Percentiles rank a stretch among this genome's conserved stretches.
These are phyloP conservation scores for Moniliophthora roreri DNA, from an alignment of 1,284 basidiomycete species.

Conservation along the genomic window DNA sequence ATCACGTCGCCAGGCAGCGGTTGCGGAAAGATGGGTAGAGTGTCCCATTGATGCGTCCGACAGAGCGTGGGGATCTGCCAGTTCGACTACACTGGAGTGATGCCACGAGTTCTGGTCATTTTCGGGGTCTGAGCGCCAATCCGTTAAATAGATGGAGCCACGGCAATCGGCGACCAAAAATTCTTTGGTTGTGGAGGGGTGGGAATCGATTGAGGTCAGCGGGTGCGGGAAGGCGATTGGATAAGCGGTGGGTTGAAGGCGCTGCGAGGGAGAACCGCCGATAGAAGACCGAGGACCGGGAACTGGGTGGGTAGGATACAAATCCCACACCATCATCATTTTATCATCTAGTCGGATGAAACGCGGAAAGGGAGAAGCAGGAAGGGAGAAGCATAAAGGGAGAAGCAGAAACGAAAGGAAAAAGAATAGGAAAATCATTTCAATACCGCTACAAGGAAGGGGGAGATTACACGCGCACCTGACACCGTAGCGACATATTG, in stretches of 20 bases:
- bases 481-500: conserved; percentile 79
- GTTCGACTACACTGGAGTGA: conserved; percentile 64
- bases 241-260: conserved; percentile 72
- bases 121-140: conserved; percentile 74
- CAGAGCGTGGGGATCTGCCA: conserved; percentile 66
- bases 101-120: conserved; percentile 55
- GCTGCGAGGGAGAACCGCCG: conserved; percentile 27
- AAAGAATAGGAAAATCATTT: too few relatives aligned
- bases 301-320: conserved; percentile 53
- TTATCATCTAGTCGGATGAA: conserved; percentile 61
- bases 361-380: too few relatives aligned
- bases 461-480: conserved; percentile 38
- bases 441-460: not conserved
- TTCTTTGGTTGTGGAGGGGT: conserved; percentile 71
- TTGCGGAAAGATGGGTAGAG: conserved; percentile 50
- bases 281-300: conserved; percentile 31
- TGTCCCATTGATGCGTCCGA: conserved; percentile 49
- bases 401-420: too few relatives aligned
- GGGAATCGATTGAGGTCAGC: conserved; percentile 65
- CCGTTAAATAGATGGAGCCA: conserved; percentile 71
- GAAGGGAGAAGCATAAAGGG: too few relatives aligned
- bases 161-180: conserved; percentile 72
- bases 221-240: conserved; percentile 71
- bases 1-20: conserved; percentile 67
- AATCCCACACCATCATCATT: conserved; percentile 82